Base-by-base conservation (phyloP, 108 stramenopile genomes). In the Asterionellopsis glacialis region DNA sequence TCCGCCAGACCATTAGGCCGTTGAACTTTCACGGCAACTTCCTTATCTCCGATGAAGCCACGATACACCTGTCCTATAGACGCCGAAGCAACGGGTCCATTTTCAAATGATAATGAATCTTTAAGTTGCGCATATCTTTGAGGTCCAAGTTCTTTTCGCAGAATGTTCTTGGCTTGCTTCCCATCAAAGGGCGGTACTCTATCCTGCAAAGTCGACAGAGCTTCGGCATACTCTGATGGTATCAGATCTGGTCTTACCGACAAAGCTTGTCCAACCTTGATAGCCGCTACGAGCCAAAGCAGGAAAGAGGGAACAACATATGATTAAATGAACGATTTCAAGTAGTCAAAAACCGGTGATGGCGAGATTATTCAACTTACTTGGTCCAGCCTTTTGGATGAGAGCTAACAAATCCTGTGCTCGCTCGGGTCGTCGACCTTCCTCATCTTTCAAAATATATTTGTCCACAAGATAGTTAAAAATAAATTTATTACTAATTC, bases 1-100 rank as follows among this genome's bases (percentile, higher is more conserved):
- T 76, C 76, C 43, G 73, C 53, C 45, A 90, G 68, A n/a, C 84
- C 79, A 43, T 75, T 69, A 12, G 93, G 91, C 45, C 93, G 72
- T 79, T 95, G 93, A 15, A 92, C 85, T 61, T 95, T 95, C 49
- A 95, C 83, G 19, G 93, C 93, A 15, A 92, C 90, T 22, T 63
- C 38, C 22, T 57, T 62, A 24, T 68, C 62, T n/a, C 63, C 45
- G 50, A 59, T 59, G 13, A 55, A 61, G 1, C 67, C 16, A 45
- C 69, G 19, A 53, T 92, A 92, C 9, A 93, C 95, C 69, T 94
- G 93, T 14, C 95, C 95, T 41, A 96, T 88, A 13, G 86, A 88
- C 9, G 95, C 95, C 18, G 81, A 75, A 15, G 95, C 95, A 2
- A 96, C 81, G 55, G 90, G 82, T 28, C 84, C 59, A 23, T 83